Evolutionary conservation across 2,329 filamentous ascomycete genomes (phyloP).

Genomic region (Verticillium nubilum): DNA sequence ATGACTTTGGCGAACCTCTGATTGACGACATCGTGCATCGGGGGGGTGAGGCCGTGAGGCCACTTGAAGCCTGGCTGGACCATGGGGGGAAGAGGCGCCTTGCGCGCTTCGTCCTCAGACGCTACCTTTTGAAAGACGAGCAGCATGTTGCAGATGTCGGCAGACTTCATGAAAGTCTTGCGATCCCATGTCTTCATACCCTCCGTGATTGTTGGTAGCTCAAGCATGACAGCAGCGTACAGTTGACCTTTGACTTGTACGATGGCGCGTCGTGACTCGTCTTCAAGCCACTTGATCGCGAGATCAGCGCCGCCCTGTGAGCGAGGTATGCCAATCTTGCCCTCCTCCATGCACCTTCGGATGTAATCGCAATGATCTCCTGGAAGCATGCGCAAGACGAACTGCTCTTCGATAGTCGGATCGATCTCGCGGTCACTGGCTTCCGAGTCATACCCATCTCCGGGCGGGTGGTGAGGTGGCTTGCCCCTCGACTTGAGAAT

Average conservation of each 20-base stretch:
- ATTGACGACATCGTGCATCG: slow-evolving; percentile 79
- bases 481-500: slow-evolving; percentile 62
- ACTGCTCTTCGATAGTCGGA: slow-evolving; percentile 82
- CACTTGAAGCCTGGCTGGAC: slow-evolving; percentile 67
- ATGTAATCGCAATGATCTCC: slow-evolving; percentile 84
- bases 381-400: slow-evolving; percentile 82
- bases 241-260: slow-evolving; percentile 63
- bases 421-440: slow-evolving; percentile 85
- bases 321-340: slow-evolving; percentile 64
- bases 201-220: slow-evolving; percentile 82
- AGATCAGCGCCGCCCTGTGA: slow-evolving; percentile 70
- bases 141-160: slow-evolving; percentile 86
- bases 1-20: slow-evolving; percentile 79
- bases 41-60: slow-evolving; percentile 81
- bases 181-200: slow-evolving; percentile 92
- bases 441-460: slow-evolving; percentile 95
- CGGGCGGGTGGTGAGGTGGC: slow-evolving; percentile 62
- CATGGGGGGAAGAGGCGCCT: slow-evolving; percentile 64
- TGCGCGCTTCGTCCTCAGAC: slow-evolving; percentile 60
- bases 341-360: slow-evolving; percentile 67
- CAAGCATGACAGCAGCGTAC: slow-evolving; percentile 76
- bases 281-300: slow-evolving; percentile 71
- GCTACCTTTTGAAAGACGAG: slow-evolving; percentile 66
- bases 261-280: slow-evolving; percentile 67
- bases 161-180: slow-evolving; percentile 81